Conservation (phyloP, 2,329 filamentous ascomycete genomes). For the Aspergillus novofumigatus region DNA sequence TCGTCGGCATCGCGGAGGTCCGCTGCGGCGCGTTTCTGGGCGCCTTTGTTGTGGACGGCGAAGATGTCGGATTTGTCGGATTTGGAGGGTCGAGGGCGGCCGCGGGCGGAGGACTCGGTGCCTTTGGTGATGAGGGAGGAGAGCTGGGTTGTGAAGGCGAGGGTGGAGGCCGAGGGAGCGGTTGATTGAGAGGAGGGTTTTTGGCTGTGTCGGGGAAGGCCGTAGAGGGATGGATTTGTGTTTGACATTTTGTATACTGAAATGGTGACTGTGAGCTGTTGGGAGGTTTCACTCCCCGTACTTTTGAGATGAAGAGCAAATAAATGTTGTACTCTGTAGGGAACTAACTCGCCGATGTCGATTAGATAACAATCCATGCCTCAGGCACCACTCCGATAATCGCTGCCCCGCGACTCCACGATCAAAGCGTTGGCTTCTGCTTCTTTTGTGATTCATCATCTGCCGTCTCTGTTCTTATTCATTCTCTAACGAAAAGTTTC, state of each 20-base stretch:
- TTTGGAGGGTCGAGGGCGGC: slow-evolving; percentile 41
- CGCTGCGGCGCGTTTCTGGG: slow-evolving; percentile 58
- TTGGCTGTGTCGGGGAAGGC: slow-evolving; percentile 54
- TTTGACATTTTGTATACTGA: background rate
- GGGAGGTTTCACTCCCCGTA: background rate
- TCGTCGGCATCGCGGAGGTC: slow-evolving; percentile 52
- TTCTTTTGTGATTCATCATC: background rate
- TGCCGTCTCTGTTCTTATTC: background rate
- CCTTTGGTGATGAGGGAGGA: slow-evolving; percentile 69
- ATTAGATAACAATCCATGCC: background rate
- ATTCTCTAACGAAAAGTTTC: background rate
- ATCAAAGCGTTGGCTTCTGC: background rate
- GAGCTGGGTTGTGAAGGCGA: slow-evolving; percentile 86
- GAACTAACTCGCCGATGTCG: background rate
- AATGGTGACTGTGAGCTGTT: background rate
- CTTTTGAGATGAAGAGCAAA: background rate
- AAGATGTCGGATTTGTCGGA: slow-evolving; percentile 66
- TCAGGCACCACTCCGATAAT: background rate
- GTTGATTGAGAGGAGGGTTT: slow-evolving; percentile 56
- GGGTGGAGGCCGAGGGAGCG: slow-evolving; percentile 62
- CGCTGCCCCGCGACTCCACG: background rate
- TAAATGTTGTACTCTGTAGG: background rate
- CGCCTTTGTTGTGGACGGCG: slow-evolving; percentile 59
- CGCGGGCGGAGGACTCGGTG: slow-evolving; percentile 38
- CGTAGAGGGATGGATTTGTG: slow-evolving; percentile 59